These are phyloP conservation scores for Ophiosphaerella korrae DNA, from an alignment of 2,329 filamentous ascomycete species.

Conservation along the genomic window DNA sequence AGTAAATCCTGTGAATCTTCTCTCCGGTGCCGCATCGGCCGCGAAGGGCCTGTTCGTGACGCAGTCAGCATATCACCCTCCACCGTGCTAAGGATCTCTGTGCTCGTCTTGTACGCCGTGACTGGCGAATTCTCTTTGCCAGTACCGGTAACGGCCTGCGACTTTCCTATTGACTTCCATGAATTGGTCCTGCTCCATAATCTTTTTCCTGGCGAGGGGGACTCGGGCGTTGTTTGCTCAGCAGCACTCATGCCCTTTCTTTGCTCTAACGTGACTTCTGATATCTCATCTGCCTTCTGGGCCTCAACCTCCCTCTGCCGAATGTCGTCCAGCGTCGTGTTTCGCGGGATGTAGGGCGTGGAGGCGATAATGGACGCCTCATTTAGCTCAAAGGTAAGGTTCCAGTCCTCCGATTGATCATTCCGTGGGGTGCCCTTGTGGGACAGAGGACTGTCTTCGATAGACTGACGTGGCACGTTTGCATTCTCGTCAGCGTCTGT, in stretches of 20 bases:
- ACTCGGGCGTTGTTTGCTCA: slow-evolving; percentile 7
- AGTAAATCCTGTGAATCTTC: slow-evolving; percentile 55
- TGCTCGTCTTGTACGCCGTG: slow-evolving; percentile 39
- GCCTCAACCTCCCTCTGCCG: slow-evolving; percentile 50
- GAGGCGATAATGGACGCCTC: slow-evolving; percentile 54
- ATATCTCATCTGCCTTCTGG: slow-evolving; percentile 38
- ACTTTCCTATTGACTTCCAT: slow-evolving; percentile 37
- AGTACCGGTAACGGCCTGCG: slow-evolving; percentile 32
- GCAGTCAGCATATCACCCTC: slow-evolving; percentile 33
- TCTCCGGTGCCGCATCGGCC: slow-evolving; percentile 38
- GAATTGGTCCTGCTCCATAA: slow-evolving; percentile 34
- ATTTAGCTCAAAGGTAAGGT: slow-evolving; percentile 52
- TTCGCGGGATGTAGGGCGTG: slow-evolving; percentile 53
- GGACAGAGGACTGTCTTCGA: slow-evolving; percentile 52
- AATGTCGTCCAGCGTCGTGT: slow-evolving; percentile 50
- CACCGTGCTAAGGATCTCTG: slow-evolving; percentile 39
- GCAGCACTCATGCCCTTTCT: slow-evolving; percentile 9
- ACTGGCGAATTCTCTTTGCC: slow-evolving; percentile 39
- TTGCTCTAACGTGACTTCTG: slow-evolving; percentile 35
- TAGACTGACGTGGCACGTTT: slow-evolving; percentile 47
- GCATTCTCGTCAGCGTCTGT: slow-evolving; percentile 20
- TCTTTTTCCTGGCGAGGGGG: slow-evolving; percentile 13
- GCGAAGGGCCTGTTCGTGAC: slow-evolving; percentile 27
- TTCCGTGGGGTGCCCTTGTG: slow-evolving; percentile 39
- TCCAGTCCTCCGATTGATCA: slow-evolving; percentile 34